Evolutionary conservation across 495 filamentous ascomycete genomes (phyloP).

Genomic region (Penicillium canariense): DNA sequence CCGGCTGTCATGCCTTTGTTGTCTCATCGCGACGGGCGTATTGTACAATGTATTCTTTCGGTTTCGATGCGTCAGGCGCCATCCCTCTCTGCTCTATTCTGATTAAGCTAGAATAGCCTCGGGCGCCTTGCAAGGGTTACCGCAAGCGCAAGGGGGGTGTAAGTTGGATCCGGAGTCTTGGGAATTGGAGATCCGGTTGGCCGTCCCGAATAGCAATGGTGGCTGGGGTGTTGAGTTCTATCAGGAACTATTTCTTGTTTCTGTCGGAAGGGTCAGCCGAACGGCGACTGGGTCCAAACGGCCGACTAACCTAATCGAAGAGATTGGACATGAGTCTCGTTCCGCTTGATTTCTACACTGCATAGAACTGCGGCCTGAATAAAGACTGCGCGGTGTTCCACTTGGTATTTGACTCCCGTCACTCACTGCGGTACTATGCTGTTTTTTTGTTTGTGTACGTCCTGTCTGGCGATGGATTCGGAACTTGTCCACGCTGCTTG

Average conservation of each 20-base stretch:
- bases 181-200: conserved; percentile 15
- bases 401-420: background rate
- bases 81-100: background rate
- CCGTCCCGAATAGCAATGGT: conserved; percentile 1
- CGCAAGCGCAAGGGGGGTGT: conserved; percentile 3
- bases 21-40: background rate
- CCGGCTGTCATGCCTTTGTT: background rate
- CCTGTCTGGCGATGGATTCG: background rate
- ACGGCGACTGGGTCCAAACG: conserved; percentile 18
- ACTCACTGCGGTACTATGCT: background rate
- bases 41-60: background rate
- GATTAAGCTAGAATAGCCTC: conserved; percentile 5
- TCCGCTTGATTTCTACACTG: background rate
- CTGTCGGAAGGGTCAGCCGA: background rate
- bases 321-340: background rate
- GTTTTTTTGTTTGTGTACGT: background rate
- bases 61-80: background rate
- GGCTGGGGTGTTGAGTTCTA: background rate
- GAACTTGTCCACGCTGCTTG: background rate
- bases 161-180: conserved; percentile 5
- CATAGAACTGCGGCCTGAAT: background rate
- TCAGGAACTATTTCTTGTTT: background rate
- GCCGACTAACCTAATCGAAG: conserved; percentile 19
- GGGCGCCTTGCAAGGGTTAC: conserved; percentile 6
- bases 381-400: background rate